These are phyloP conservation scores for Gnetum montanum DNA, from an alignment of 75 land plant genomes.

Conservation along the genomic window DNA sequence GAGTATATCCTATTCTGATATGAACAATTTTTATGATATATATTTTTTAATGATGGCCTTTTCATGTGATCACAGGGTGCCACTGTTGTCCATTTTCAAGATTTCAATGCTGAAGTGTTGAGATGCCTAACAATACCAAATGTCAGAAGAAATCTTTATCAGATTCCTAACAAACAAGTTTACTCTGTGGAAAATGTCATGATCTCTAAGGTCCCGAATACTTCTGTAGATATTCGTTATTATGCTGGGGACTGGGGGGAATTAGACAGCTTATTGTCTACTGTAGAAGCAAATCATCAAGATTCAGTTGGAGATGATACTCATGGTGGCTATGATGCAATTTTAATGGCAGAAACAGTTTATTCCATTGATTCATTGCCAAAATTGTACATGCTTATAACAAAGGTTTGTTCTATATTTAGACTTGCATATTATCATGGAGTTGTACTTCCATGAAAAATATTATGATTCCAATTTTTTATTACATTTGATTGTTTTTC, in stretches of 20 bases:
- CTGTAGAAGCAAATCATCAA: background rate
- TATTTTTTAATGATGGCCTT: background rate
- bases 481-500: background rate
- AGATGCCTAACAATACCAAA: conserved; percentile 76
- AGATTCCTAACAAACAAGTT: conserved; percentile 10
- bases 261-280: conserved; percentile 29
- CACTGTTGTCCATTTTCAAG: conserved; percentile 76
- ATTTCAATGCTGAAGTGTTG: conserved; percentile 92
- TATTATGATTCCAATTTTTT: background rate
- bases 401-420: conserved; percentile 35
- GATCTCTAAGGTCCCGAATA: background rate
- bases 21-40: background rate
- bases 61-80: conserved; percentile 59
- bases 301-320: conserved; percentile 6
- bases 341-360: conserved; percentile 95
- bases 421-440: background rate
- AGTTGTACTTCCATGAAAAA: background rate
- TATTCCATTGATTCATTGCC: conserved; percentile 56
- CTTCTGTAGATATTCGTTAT: conserved; percentile 44
- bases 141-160: conserved; percentile 54
- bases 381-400: conserved; percentile 63
- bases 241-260: conserved; percentile 98
- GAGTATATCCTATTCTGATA: background rate
- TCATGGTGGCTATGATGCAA: conserved; percentile 76
- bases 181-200: conserved; percentile 6